These are phyloP conservation scores for Tolypocladium ophioglossoides DNA, from an alignment of 2,329 filamentous ascomycete species.

Conservation along the genomic window DNA sequence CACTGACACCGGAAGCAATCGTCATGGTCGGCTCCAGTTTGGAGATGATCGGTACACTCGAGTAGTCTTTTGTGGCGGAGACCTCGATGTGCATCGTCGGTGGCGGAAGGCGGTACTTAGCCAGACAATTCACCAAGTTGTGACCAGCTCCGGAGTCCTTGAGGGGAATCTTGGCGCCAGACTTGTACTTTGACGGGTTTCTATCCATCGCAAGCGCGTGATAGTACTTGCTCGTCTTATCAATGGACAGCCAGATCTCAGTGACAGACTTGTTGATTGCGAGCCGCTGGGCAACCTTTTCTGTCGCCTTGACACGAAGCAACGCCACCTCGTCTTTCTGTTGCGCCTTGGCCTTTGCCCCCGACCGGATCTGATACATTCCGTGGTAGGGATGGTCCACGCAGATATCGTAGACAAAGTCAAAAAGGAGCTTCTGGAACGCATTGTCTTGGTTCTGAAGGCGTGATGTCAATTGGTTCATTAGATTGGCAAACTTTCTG, in stretches of 20 bases:
- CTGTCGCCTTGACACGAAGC: constrained; percentile 64
- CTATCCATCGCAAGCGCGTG: constrained; percentile 54
- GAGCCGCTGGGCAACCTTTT: constrained; percentile 53
- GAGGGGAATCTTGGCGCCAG: constrained; percentile 52
- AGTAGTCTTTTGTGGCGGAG: constrained; percentile 64
- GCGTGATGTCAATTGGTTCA: constrained; percentile 95
- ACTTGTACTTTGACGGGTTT: constrained; percentile 55
- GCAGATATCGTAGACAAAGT: constrained; percentile 74
- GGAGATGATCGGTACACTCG: constrained; percentile 59
- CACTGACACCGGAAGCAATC: constrained; percentile 83
- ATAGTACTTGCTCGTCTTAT: constrained; percentile 60
- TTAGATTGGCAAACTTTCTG: constrained; percentile 81
- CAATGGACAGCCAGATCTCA: constrained; percentile 59
- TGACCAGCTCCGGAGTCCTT: constrained; percentile 54
- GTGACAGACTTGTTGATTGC: constrained; percentile 37
- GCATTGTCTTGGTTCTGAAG: constrained; percentile 58
- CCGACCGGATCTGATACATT: constrained; percentile 93
- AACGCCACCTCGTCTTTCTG: constrained; percentile 64
- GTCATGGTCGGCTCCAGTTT: constrained; percentile 66
- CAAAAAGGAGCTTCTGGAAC: constrained; percentile 69
- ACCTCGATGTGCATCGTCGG: constrained; percentile 81
- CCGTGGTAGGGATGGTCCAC: constrained; percentile 91
- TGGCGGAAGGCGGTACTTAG: constrained; percentile 65
- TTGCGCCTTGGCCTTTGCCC: constrained; percentile 57
- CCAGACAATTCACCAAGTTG: constrained; percentile 51